phyloP scores from a whole-genome alignment of 495 filamentous ascomycete genomes.

The Trypethelium eluteriae region DNA sequence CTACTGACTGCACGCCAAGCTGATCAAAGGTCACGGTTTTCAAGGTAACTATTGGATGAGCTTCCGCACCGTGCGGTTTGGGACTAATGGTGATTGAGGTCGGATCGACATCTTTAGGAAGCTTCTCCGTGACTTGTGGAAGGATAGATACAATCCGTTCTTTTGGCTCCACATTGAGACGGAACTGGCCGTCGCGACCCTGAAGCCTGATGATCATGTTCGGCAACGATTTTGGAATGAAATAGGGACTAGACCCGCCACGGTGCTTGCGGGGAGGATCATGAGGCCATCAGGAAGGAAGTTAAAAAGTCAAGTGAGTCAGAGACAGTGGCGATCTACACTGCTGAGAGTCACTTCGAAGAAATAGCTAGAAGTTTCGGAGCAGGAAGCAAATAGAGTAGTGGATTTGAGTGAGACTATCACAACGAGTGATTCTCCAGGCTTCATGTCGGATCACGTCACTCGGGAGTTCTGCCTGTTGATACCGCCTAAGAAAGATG shows the following conservation, averaged over 20 bases:
- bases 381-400: neutral
- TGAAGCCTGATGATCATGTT: slow-evolving; percentile 63
- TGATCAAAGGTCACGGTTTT: slow-evolving; percentile 57
- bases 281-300: neutral
- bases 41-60: slow-evolving; percentile 60
- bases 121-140: slow-evolving; percentile 52
- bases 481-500: neutral
- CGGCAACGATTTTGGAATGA: neutral
- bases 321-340: neutral
- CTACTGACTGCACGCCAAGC: slow-evolving; percentile 61
- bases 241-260: neutral
- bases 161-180: slow-evolving; percentile 54
- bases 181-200: slow-evolving; percentile 62
- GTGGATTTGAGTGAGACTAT: neutral
- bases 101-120: slow-evolving; percentile 63
- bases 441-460: neutral
- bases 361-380: neutral
- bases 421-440: too few relatives aligned
- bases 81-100: slow-evolving; percentile 74
- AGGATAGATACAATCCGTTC: slow-evolving; percentile 45
- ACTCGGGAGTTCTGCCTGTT: neutral
- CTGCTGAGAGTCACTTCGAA: neutral
- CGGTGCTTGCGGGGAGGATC: neutral
- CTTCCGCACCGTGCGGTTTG: slow-evolving; percentile 64
- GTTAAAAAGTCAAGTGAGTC: neutral